Conservation (phyloP, 2,329 filamentous ascomycete genomes). For the Thyridium curvatum region DNA sequence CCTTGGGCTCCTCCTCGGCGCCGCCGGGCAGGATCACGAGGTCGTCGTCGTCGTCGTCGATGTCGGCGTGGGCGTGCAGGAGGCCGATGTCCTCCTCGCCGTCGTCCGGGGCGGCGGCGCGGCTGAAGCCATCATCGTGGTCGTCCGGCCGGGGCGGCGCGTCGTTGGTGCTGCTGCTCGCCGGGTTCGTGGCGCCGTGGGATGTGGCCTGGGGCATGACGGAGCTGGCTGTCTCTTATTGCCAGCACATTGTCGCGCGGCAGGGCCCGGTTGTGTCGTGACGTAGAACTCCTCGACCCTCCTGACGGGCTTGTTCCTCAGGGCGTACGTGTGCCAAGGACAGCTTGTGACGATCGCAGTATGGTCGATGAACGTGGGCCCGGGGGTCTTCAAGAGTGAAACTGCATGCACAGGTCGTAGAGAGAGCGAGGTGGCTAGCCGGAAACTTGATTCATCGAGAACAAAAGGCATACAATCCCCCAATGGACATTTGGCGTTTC, state of each 20-base stretch:
- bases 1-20: background rate
- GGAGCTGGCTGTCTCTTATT: slow-evolving; percentile 5
- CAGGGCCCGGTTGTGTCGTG: no score
- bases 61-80: slow-evolving; percentile 10
- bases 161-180: slow-evolving; percentile 4
- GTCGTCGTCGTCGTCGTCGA: slow-evolving; percentile 7
- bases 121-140: slow-evolving; percentile 1
- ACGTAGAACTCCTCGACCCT: no score
- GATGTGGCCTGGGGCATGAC: slow-evolving; percentile 20
- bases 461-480: no score
- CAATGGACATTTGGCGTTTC: no score
- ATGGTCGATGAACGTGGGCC: no score
- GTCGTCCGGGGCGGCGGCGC: background rate
- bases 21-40: slow-evolving; percentile 5
- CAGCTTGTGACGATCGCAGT: no score
- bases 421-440: no score
- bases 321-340: no score
- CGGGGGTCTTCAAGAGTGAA: no score
- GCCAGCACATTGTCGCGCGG: slow-evolving; percentile 17
- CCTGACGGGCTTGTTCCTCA: no score
- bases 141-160: slow-evolving; percentile 4
- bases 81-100: slow-evolving; percentile 17
- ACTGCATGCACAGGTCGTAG: no score
- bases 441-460: no score
- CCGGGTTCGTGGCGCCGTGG: slow-evolving; percentile 12